Evolutionary conservation across 306 rosid genomes (phyloP).

Genomic region (Senna siamea): DNA sequence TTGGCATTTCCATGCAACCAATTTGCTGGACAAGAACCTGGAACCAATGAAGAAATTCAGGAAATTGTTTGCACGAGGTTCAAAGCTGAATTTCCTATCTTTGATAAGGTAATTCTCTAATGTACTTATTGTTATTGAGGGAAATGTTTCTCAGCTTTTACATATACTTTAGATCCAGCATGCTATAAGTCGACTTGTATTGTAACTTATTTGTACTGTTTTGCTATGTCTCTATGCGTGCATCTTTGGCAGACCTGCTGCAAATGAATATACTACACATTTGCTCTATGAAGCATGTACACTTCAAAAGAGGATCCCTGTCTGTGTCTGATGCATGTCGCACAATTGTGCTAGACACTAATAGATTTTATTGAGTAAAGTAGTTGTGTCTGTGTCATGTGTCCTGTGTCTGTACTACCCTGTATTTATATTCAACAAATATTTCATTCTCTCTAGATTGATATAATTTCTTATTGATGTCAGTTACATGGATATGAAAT

Average conservation of each 20-base stretch:
- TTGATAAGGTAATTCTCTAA: conserved; percentile 73
- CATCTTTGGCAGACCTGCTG: neutral
- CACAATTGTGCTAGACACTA: neutral
- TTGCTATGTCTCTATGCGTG: neutral
- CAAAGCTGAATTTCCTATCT: conserved; percentile 85
- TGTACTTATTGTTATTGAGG: neutral
- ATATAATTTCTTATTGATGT: neutral
- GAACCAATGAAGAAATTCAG: conserved; percentile 78
- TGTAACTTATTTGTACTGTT: neutral
- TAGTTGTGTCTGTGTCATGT: neutral
- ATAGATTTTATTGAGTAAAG: neutral
- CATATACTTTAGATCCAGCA: too few species aligned
- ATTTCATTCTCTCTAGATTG: conserved; percentile 3
- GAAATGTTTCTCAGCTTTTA: neutral
- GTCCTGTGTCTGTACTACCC: neutral
- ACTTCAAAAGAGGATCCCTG: neutral
- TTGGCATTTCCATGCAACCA: conserved; percentile 99
- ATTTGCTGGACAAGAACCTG: conserved; percentile 88
- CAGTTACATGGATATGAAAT: conserved; percentile 7
- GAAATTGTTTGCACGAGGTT: conserved; percentile 76
- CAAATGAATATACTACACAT: conserved; percentile 7
- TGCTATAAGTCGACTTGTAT: neutral
- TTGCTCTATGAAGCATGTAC: neutral
- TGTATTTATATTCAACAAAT: neutral
- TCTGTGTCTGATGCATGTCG: neutral